Evolutionary conservation across 768 basidiomycete species (phyloP), one percentile per base, ranked within the genome.

Genomic region (Naganishia friedmannii): DNA sequence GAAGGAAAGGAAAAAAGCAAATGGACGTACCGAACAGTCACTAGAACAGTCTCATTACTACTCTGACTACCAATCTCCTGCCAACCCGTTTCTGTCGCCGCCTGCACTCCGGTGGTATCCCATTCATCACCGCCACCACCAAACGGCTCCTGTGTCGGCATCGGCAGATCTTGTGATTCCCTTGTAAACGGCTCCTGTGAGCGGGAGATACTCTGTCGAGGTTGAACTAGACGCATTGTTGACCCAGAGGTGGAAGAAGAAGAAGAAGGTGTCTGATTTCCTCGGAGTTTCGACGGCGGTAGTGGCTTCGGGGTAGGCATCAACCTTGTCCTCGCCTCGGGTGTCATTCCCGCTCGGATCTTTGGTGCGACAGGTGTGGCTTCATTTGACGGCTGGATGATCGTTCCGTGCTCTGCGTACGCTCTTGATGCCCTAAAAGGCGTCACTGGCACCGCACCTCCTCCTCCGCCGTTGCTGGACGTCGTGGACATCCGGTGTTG

Each of bases 21-120:
- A n/a, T n/a, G 54, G 65, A 19, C 75, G 60, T 51, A 80, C 79
- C 79, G 65, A 31, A 80, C 77, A 65, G 79, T 77, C 4, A 80
- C 78, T 32, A 78, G 53, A 1, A 80, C 79, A n/a, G 77, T 74
- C 67, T 80, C 74, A 69, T 72, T 73, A 37, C 71, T 74, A 54
- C 68, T 74, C 19, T 77, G 73, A 45, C 42, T 63, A 17, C 60
- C 60, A 29, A 63, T 37, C 39, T 42, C 60, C 3, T 75, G 73
- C 48, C 74, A 71, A 5, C 72, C 69, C 19, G 65, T 32, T 23
- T 65, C 42, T 29, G 29, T 29, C 21, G 34, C 31, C 39, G 28
- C n/a, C 45, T 48, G 56, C 68, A 1, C 48, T 32, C 37, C 15
- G 34, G 7, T 23, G 23, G 39, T 46, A 58, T 56, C 57, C 60